These are phyloP conservation scores for Coccomyxa sp. DNA, from an alignment of 139 green algal genomes.

Conservation along the genomic window DNA sequence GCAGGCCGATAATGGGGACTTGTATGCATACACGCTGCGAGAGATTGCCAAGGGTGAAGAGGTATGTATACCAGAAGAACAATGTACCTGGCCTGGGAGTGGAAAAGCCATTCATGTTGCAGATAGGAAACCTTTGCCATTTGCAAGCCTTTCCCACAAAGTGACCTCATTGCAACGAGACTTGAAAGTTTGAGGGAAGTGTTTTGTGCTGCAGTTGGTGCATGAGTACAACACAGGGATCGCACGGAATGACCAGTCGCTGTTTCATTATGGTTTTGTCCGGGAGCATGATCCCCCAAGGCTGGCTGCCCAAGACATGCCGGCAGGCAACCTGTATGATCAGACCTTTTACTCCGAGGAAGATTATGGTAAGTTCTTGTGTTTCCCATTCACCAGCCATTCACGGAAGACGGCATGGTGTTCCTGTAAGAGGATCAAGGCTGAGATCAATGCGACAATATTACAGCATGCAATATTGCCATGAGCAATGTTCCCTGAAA, in stretches of 20 bases:
- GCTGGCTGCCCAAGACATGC: neutral
- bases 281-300: neutral
- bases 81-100: neutral
- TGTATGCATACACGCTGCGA: neutral
- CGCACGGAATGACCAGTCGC: neutral
- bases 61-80: neutral
- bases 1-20: neutral
- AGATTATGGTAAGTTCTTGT: neutral
- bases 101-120: neutral
- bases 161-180: neutral
- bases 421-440: no score
- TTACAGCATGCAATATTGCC: neutral
- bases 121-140: neutral
- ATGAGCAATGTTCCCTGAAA: neutral
- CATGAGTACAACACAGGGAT: neutral
- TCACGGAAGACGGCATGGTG: neutral
- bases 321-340: neutral
- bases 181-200: neutral
- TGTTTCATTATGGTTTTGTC: constrained; percentile 4
- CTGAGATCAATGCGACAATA: neutral
- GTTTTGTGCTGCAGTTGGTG: neutral
- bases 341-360: neutral
- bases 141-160: neutral
- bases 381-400: neutral
- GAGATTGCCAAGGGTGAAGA: neutral